Evolutionary conservation across 2,329 filamentous ascomycete genomes (phyloP).

Genomic region (Colletotrichum endophyticum): DNA sequence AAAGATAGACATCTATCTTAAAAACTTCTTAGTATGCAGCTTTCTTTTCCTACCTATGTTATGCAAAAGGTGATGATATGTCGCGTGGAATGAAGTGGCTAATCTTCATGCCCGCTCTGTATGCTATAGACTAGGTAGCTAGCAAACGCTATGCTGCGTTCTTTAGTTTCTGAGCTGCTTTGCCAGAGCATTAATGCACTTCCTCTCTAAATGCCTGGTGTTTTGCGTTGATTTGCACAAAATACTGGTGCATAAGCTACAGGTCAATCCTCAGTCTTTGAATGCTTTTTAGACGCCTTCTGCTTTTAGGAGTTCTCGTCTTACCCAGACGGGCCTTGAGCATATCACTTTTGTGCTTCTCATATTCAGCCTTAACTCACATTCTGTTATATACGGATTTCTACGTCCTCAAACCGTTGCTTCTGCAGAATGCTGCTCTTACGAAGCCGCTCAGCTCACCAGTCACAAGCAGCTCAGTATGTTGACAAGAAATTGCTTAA

Average conservation of each 20-base stretch:
- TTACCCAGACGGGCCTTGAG: no score
- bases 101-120: neutral
- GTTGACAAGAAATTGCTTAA: accelerated
- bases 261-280: neutral
- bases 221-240: neutral
- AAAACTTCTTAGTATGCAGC: no score
- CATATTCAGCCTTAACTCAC: no score
- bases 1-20: no score
- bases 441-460: neutral
- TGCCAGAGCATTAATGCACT: neutral
- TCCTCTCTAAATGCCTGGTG: neutral
- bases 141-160: neutral
- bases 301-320: neutral
- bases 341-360: no score
- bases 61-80: neutral
- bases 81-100: neutral
- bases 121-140: neutral
- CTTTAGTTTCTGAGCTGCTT: neutral
- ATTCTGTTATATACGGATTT: no score
- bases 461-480: neutral
- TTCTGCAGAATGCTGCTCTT: neutral
- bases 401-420: no score
- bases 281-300: neutral
- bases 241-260: neutral
- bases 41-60: neutral